phyloP scores from a whole-genome alignment of 108 stramenopile species.

The Aureococcus anophagefferens region DNA sequence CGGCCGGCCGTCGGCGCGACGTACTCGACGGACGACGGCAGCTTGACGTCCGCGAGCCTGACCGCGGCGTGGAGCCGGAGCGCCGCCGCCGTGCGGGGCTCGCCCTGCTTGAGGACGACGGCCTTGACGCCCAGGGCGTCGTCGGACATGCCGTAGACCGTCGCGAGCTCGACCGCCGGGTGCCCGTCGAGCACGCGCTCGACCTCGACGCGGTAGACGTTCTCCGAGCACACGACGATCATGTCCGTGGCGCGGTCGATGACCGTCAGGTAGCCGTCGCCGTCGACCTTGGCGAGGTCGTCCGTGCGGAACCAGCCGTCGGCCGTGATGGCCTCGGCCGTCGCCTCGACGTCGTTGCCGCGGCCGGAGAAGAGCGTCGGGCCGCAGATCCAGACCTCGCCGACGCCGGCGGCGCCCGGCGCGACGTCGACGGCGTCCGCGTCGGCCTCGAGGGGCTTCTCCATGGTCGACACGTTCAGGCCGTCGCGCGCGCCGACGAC shows the following conservation, averaged over 20 bases:
- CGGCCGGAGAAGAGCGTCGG: background rate
- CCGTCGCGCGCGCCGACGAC: too few species aligned
- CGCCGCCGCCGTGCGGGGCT: too few species aligned
- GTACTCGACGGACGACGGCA: too few species aligned
- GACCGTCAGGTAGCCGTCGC: conserved; percentile 11
- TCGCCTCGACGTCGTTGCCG: conserved; percentile 5
- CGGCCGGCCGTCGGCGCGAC: too few species aligned
- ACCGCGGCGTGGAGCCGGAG: too few species aligned
- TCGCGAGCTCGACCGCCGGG: conserved; percentile 4
- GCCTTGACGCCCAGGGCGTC: too few species aligned
- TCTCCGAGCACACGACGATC: conserved; percentile 15
- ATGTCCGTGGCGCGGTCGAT: background rate
- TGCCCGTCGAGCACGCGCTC: conserved; percentile 21
- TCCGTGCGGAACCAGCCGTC: background rate
- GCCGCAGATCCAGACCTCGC: conserved; percentile 12
- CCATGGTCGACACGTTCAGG: too few species aligned
- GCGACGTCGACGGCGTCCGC: conserved; percentile 1
- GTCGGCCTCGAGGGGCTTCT: too few species aligned
- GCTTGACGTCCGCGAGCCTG: too few species aligned
- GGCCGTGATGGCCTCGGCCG: conserved; percentile 8
- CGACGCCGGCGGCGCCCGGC: background rate
- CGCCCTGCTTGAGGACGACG: too few species aligned
- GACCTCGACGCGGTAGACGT: conserved; percentile 20
- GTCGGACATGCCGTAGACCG: conserved; percentile 1
- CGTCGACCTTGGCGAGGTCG: conserved; percentile 10